Evolutionary conservation across 257 asterid species (phyloP).

Genomic region (Petrea volubilis): DNA sequence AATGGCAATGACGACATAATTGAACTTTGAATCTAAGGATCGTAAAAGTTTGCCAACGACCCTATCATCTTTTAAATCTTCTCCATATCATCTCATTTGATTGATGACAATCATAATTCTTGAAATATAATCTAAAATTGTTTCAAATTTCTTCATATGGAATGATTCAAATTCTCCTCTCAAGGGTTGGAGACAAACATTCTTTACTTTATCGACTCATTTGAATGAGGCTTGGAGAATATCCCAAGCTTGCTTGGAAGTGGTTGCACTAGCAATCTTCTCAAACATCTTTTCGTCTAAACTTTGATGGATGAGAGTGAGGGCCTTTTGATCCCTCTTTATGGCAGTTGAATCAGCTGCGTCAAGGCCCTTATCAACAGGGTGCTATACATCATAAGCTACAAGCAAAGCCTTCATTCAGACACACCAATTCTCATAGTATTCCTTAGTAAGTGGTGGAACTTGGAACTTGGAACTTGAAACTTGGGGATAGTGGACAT

Average conservation of each 20-base stretch:
- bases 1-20: neutral
- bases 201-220: neutral
- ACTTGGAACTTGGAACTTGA: neutral
- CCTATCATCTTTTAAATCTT: neutral
- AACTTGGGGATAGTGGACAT: neutral
- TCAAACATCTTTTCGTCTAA: neutral
- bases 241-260: slow-evolving; percentile 12
- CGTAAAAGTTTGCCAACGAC: neutral
- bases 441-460: neutral
- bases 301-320: too few species aligned
- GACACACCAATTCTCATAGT: neutral
- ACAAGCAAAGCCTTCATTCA: slow-evolving; percentile 4
- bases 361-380: neutral
- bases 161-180: neutral
- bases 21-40: neutral
- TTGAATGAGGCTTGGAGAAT: neutral
- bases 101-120: too few species aligned
- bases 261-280: neutral
- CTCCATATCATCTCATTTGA: too few species aligned
- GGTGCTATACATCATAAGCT: neutral
- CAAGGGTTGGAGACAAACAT: neutral
- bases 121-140: too few species aligned
- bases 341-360: neutral
- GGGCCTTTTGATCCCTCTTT: neutral
- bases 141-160: too few species aligned